Evolutionary conservation across 2,329 filamentous ascomycete species (phyloP), one percentile per base, ranked within the genome.

Genomic region (Ophiocordyceps robertsii): DNA sequence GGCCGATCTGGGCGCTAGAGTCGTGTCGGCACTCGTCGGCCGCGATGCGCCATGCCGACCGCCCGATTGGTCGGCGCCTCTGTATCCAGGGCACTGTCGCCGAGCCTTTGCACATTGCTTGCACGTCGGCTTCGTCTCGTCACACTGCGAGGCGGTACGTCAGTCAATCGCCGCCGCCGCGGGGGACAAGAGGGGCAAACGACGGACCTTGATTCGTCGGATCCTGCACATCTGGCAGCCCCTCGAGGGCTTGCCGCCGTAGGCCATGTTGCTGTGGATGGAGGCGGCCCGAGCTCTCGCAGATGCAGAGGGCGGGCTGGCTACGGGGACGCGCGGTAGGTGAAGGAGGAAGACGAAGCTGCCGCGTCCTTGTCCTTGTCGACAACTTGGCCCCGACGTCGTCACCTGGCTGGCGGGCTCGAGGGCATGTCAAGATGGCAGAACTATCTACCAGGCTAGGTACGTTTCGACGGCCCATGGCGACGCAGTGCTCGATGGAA

Each of bases 201-300:
- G 14, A 36, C 33, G n/a, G 17, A 81, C 81, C 71, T 84, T 85
- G 56, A 85, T 84, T 51, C 80, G 71, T 49, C 81, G 70, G 37
- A 72, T 80, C 57, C 80, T 73, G 59, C 81, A 85, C 73, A 80
- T 84, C 63, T 82, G 80, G 54, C 81, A 85, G 52, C 80, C 81
- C 60, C 68, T 65, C 2, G 75, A 80, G 52, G 76, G 74, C 60
- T 77, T 78, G 33, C 76, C 77, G 46, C 72, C 76, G 51, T 78
- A 80, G 5, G 78, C 75, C 76, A 80, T 80, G 49, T 46, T 43
- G 16, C 16, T 33, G 40, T 4, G 9, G 24, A 27, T 36, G 17
- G 33, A 36, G 14, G 21, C 29, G 30, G 33, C 17, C 33, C 14
- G 33, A 9, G 33, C 33, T 16, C 7, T 14, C 33, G 3, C 14